Conservation (phyloP, 208 protist species). For the Acanthamoeba royreba region DNA sequence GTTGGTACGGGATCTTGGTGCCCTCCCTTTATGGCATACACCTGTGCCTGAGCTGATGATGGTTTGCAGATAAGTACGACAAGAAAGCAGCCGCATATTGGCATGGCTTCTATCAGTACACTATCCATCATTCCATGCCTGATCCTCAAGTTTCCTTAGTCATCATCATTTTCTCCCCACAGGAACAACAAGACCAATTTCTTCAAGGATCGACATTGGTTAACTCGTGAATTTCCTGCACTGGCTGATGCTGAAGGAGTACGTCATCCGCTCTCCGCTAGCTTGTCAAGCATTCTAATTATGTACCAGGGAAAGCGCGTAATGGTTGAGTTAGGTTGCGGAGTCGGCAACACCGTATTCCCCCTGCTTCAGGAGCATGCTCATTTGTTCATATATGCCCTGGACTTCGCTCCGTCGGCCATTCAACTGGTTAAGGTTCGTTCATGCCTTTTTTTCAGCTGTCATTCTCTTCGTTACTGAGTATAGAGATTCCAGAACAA, state of each 20-base stretch:
- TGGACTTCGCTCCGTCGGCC: slow-evolving; percentile 89
- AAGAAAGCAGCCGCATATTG: not conserved
- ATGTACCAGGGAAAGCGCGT: not conserved
- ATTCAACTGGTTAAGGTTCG: slow-evolving; percentile 79
- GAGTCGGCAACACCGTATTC: slow-evolving; percentile 91
- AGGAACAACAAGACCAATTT: slow-evolving; percentile 65
- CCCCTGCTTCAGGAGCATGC: slow-evolving; percentile 86
- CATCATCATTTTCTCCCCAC: not conserved
- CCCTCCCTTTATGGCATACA: not conserved
- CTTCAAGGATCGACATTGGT: slow-evolving; percentile 73
- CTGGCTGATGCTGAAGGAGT: not conserved
- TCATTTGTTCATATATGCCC: slow-evolving; percentile 80
- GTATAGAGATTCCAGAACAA: too few relatives aligned
- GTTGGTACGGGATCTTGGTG: not conserved
- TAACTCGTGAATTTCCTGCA: slow-evolving; percentile 59
- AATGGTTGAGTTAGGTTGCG: slow-evolving; percentile 89
- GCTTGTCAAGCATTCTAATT: not conserved
- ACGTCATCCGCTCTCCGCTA: not conserved
- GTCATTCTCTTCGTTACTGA: too few relatives aligned
- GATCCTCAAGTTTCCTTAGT: not conserved
- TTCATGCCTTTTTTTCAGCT: not conserved
- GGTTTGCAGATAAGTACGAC: slow-evolving; percentile 22
- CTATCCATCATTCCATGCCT: not conserved
- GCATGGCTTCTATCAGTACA: slow-evolving; percentile 34
- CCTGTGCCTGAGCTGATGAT: not conserved